phyloP scores from a whole-genome alignment of 1,284 basidiomycete genomes.

The Sanghuangporus baumii region DNA sequence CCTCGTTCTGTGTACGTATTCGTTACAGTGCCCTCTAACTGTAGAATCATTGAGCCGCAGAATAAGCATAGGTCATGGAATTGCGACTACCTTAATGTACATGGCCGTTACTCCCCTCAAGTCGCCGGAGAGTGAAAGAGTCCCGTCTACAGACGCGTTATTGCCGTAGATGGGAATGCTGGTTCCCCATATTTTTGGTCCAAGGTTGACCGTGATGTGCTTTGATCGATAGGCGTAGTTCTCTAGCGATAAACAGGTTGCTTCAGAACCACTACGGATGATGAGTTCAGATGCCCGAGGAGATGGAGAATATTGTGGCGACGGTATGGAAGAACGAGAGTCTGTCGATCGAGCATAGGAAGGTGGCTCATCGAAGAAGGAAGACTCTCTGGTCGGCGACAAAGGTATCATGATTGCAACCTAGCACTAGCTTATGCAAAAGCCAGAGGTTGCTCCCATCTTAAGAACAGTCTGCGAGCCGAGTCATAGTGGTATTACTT shows the following conservation, averaged over 20 bases:
- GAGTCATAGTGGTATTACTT: background rate
- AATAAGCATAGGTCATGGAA: background rate
- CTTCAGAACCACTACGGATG: background rate
- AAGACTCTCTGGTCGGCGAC: background rate
- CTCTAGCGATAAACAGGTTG: constrained; percentile 22
- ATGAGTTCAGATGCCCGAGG: constrained; percentile 4
- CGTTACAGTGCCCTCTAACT: constrained; percentile 37
- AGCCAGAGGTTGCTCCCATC: background rate
- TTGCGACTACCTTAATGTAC: constrained; percentile 30
- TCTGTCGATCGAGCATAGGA: constrained; percentile 3
- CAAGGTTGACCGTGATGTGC: constrained; percentile 36
- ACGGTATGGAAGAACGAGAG: background rate
- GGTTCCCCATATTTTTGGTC: constrained; percentile 35
- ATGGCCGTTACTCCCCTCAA: constrained; percentile 33
- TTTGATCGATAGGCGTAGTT: constrained; percentile 36
- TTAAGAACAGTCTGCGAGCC: background rate
- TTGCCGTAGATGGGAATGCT: constrained; percentile 37
- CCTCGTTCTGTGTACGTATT: constrained; percentile 31
- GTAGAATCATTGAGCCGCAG: background rate
- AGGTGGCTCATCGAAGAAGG: constrained; percentile 6
- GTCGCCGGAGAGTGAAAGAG: constrained; percentile 30
- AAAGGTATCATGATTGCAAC: background rate
- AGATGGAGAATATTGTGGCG: constrained; percentile 5
- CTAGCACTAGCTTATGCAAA: background rate
- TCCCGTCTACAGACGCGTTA: constrained; percentile 36